Evolutionary conservation across 108 stramenopile species (phyloP).

Genomic region (Pseudonitzschia multiseries): DNA sequence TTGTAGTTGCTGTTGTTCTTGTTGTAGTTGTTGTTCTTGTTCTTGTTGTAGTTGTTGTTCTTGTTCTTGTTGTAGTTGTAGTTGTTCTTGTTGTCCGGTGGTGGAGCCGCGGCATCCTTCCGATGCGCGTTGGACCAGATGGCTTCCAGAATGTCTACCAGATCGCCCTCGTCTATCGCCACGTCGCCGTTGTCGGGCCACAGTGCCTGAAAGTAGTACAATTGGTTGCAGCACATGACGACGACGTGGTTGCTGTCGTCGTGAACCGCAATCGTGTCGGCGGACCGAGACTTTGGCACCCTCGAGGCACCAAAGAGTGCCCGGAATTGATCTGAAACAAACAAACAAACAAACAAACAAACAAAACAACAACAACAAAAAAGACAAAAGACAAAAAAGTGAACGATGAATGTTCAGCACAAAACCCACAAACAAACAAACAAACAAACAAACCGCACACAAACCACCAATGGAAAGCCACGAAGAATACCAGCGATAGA

Average conservation of each 20-base stretch:
- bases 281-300: constrained; percentile 43
- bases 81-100: constrained; percentile 25
- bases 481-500: no score
- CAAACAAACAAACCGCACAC: no score
- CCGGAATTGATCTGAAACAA: constrained; percentile 29
- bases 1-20: no score
- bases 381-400: not conserved
- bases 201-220: constrained; percentile 83
- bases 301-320: constrained; percentile 65
- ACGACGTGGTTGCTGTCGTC: constrained; percentile 64
- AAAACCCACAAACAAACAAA: no score
- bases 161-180: constrained; percentile 75
- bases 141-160: constrained; percentile 71
- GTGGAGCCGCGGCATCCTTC: constrained; percentile 16
- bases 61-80: not conserved
- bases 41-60: not conserved
- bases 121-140: constrained; percentile 58
- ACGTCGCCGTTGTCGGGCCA: constrained; percentile 64
- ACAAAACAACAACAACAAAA: not conserved
- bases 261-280: constrained; percentile 66
- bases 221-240: constrained; percentile 65
- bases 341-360: no score
- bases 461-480: no score
- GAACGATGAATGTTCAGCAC: not conserved
- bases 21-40: not conserved